Evolutionary conservation across 2,329 filamentous ascomycete genomes (phyloP).

Genomic region (Neofusicoccum cordaticola): DNA sequence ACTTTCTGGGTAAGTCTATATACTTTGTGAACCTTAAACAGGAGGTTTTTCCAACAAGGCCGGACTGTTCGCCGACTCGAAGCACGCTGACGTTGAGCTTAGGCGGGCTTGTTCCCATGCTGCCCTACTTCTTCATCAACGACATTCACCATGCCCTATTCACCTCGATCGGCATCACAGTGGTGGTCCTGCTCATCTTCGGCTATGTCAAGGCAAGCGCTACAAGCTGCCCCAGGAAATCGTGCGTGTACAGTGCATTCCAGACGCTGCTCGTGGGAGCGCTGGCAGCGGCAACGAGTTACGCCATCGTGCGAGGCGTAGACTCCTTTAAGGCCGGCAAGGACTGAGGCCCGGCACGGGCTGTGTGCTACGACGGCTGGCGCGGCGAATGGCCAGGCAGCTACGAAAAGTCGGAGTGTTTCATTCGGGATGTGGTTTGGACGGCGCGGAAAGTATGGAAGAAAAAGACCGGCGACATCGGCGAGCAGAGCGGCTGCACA

Average conservation of each 20-base stretch:
- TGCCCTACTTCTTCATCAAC: constrained; percentile 50
- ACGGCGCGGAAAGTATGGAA: background rate
- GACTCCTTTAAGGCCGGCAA: constrained; percentile 9
- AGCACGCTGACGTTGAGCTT: background rate
- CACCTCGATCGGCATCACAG: constrained; percentile 53
- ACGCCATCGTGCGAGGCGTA: constrained; percentile 17
- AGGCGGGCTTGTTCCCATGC: constrained; percentile 45
- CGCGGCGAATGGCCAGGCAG: background rate
- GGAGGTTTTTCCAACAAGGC: no score
- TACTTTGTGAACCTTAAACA: background rate
- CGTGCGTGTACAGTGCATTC: constrained; percentile 5
- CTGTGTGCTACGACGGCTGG: background rate
- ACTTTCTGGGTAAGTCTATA: constrained; percentile 28
- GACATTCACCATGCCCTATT: constrained; percentile 43
- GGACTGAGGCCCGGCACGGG: background rate
- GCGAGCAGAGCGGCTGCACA: background rate
- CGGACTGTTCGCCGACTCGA: no score
- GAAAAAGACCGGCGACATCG: background rate
- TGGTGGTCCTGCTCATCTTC: constrained; percentile 49
- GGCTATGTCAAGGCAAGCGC: constrained; percentile 47
- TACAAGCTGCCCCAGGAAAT: constrained; percentile 9
- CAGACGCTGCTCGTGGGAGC: constrained; percentile 15
- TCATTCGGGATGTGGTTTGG: background rate
- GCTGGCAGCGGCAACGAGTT: constrained; percentile 17
- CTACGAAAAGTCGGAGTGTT: background rate